Evolutionary conservation across 352 stramenopile species (phyloP), one percentile per base, ranked within the genome.

Genomic region (Globisporangium barbulae): DNA sequence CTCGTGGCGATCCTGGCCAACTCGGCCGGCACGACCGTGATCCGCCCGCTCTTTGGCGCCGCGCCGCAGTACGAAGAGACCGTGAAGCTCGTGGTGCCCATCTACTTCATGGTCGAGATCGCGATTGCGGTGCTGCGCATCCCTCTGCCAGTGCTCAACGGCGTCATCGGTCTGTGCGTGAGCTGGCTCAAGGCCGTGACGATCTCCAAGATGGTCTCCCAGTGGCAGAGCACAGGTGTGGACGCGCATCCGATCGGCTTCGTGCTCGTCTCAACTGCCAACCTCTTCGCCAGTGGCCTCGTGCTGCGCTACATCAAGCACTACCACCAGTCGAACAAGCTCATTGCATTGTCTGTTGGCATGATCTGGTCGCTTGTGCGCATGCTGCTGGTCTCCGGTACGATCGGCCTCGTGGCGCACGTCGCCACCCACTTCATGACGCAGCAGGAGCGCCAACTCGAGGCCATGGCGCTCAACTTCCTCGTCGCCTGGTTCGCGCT

Each of bases 101-200:
- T 87, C 37, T 91, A 89, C 70, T 65, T 76, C 19, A 37, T 72
- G 2, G 74, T 89, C 13, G 76, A 79, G 64, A 41, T 77, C 31
- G 63, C 72, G 17, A 59, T 88, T 12, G 76, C 73, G 7, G 53
- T 72, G 15, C 50, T 91, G 10, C 56, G 49, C 21, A 59, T 91
- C 9, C 83, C 83, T 5, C 58, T 74, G 30, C 49, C 69, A 17
- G 25, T 88, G 19, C 65, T 91, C 21, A 77, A 85, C 61, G 71
- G 75, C n/a, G 48, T 81, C 19, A 63, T 85, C 28, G 78, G 79
- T 21, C 65, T 90, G n/a, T 64, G 71, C 59, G 81, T 91, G 52
- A 83, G 81, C 61, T 91, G 83, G 83, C 65, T 90, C 53, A 91
- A 91, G 70, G 77, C 83, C 59, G 70, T 89, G 59, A 89, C 74